A percentile compares a stretch with the other conserved stretches of the same genome.
Evolutionary conservation across 176 grass and related monocot genomes (phyloP).

Genomic region (Alopecurus myosuroides): DNA sequence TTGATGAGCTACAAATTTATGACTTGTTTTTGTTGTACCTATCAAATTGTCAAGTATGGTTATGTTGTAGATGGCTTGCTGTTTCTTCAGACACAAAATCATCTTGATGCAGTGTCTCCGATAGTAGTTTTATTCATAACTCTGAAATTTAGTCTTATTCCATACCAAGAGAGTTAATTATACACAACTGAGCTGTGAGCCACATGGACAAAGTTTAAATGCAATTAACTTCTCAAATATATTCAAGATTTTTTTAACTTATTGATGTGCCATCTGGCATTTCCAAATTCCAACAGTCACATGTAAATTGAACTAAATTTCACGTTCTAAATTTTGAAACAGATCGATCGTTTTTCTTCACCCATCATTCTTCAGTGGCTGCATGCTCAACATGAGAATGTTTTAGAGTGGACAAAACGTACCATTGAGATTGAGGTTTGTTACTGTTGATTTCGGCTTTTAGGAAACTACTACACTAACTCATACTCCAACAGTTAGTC

Average conservation of each 20-base stretch:
- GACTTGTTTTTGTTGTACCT: not conserved
- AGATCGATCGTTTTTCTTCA: constrained; percentile 54
- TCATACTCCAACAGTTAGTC: no score
- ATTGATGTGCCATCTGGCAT: not conserved
- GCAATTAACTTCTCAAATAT: constrained; percentile 17
- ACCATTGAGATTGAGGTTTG: constrained; percentile 75
- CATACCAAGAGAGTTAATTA: not conserved
- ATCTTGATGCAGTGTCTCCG: not conserved
- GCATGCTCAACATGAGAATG: constrained; percentile 79
- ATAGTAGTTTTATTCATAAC: constrained; percentile 1
- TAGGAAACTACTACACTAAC: no score
- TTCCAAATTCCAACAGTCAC: constrained; percentile 10
- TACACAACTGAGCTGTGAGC: not conserved
- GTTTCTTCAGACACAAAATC: not conserved
- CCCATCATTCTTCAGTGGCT: constrained; percentile 90
- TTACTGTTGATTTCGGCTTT: no score
- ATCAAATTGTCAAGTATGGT: not conserved
- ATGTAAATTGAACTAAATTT: not conserved
- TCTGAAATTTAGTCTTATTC: not conserved
- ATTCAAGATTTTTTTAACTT: no score
- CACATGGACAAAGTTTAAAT: not conserved
- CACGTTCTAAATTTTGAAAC: constrained; percentile 31
- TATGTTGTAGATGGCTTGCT: not conserved
- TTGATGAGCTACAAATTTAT: constrained; percentile 2
- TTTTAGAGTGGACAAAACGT: constrained; percentile 89